Evolutionary conservation across 306 rosid genomes (phyloP), one percentile per base, ranked within the genome.

Genomic region (Prunus fruticosa): DNA sequence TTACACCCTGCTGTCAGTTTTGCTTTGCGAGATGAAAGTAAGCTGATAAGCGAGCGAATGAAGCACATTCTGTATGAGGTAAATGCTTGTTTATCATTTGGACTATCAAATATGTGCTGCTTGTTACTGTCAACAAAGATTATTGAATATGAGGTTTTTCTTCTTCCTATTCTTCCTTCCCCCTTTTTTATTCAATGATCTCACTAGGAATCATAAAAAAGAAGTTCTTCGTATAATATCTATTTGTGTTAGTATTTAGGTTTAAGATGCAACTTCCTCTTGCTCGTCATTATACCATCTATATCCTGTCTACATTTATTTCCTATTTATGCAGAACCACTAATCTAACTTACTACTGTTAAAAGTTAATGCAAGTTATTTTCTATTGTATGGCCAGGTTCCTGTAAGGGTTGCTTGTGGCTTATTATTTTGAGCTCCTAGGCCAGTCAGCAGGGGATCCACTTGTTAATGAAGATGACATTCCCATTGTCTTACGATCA

Each of bases 391-490:
- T 61, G 8, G 23, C 53, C 81, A 79, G 96, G 92, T 91, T 76
- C 93, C 97, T 16, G 93, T 89, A 72, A 82, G 93, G 75, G 97
- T 91, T 75, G 91, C 93, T 6, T 89, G 87, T 30, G 97, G 93
- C 51, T 79, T 89, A 34, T 65, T 91, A 75, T 91, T 91, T 91
- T 82, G 97, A 91, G 84, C 93, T 91, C 32, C 79, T 89, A 72
- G 92, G 93, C 69, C 92, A 91, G 75, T 89, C 92, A 0, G 91
- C 63, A 2, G 90, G 97, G 32, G 93, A 86, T 83, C 96, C 93
- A 58, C 72, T 75, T 81, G 83, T 69, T 71, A 78, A 83, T 47
- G 92, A 87, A 80, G 97, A 91, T 78, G 93, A 87, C 68, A 88
- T 91, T 83, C 97, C 93, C 8, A 73, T 89, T 71, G 93, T 87